Evolutionary conservation across 306 rosid species (phyloP), one percentile per base, ranked within the genome.

Genomic region (Cicer bijugum): DNA sequence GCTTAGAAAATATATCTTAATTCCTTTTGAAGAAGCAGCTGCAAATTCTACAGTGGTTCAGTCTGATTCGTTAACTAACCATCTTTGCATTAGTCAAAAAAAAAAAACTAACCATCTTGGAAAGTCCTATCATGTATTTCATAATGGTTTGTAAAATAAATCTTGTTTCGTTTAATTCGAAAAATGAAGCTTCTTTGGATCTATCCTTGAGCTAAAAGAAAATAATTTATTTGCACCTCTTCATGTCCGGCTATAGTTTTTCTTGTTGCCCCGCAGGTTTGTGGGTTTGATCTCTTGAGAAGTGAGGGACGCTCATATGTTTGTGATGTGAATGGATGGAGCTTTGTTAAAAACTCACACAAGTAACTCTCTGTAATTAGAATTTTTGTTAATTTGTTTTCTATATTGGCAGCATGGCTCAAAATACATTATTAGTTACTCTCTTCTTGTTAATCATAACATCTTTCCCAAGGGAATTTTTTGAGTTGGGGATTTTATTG

Each of bases 241-340:
- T 81, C 52, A 39, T 77, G 23, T 75, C 69, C 50, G 12, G 12
- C 74, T 58, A 10, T 77, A 40, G 74, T 19, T 78, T 45, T 77
- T 87, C 63, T 63, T 51, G 37, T 76, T 73, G 40, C 45, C 50
- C 48, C 80, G 78, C 90, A 94, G 99, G 99, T 94, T 83, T 91
- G 99, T 77, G 99, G 97, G 68, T 94, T 94, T 82, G 99, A 94
- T 88, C 96, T 94, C 67, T 80, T 94, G 83, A 90, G 99, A 71
- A 86, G 96, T 67, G 95, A 91, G 77, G 99, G 99, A 33, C 87
- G 93, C 70, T 94, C 99, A 15, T 94, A 94, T 60, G 99, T 94
- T 81, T 94, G 97, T 86, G 99, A 94, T 66, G 99, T 94, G 79
- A 94, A 94, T 81, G 99, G 99, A 65, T 94, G 99, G 99, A 94